Percentiles rank a stretch among this genome's conserved stretches.
phyloP scores from a whole-genome alignment of 768 basidiomycete species.

The Mycena pura region DNA sequence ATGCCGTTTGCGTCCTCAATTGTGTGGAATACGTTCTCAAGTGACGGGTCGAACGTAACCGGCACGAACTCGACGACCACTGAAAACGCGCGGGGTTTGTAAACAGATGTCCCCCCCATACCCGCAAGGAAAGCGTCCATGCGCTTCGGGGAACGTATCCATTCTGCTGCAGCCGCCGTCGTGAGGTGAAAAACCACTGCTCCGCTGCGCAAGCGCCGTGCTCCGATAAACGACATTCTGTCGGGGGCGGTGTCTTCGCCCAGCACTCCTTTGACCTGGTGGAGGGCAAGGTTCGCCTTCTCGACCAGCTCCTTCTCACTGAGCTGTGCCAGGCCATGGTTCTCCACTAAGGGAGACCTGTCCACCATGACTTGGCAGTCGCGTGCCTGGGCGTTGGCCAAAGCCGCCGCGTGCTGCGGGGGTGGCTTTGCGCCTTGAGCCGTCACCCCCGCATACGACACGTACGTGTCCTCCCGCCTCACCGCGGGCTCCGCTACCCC shows the following conservation, averaged over 20 bases:
- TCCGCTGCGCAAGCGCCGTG: slow-evolving; percentile 15
- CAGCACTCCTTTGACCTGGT: not conserved
- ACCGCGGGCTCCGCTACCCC: not conserved
- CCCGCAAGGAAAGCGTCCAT: slow-evolving; percentile 12
- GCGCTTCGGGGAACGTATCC: not conserved
- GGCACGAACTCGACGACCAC: slow-evolving; percentile 33
- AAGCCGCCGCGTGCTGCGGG: not conserved
- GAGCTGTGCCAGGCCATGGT: not conserved
- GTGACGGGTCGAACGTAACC: slow-evolving; percentile 16
- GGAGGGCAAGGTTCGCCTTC: slow-evolving; percentile 21
- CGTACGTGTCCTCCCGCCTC: no score
- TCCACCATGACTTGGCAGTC: not conserved
- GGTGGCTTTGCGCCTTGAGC: not conserved
- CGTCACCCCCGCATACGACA: not conserved
- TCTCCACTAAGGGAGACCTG: not conserved
- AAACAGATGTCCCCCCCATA: slow-evolving; percentile 16
- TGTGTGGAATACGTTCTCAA: not conserved
- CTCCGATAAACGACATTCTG: slow-evolving; percentile 15
- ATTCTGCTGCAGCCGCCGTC: not conserved
- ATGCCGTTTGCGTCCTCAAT: slow-evolving; percentile 27
- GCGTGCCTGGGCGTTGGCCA: not conserved
- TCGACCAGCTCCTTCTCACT: slow-evolving; percentile 3
- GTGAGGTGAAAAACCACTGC: slow-evolving; percentile 6
- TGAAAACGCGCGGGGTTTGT: slow-evolving; percentile 8
- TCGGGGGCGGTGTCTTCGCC: not conserved